Conservation (phyloP, 148 eudicot species). For the Mesembryanthemum crystallinum region DNA sequence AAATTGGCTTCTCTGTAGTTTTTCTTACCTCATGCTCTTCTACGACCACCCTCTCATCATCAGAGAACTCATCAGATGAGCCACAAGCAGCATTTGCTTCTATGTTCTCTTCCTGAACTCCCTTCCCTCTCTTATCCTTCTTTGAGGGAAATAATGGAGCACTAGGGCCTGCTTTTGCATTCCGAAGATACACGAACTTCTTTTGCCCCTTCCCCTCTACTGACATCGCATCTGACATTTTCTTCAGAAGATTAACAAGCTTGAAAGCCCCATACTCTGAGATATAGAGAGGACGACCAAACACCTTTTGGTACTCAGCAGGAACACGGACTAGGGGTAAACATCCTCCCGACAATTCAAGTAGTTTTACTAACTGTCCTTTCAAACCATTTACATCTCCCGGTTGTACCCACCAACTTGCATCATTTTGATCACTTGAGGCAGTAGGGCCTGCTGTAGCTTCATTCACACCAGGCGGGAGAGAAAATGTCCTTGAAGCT, state of each 20-base stretch:
- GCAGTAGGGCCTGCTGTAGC: slow-evolving; percentile 25
- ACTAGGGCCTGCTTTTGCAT: slow-evolving; percentile 37
- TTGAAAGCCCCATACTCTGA: slow-evolving; percentile 75
- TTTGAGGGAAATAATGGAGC: slow-evolving; percentile 36
- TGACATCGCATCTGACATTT: slow-evolving; percentile 56
- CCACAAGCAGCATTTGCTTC: slow-evolving; percentile 37
- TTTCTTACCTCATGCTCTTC: slow-evolving; percentile 38
- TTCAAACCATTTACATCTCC: slow-evolving; percentile 82
- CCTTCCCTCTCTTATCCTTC: slow-evolving; percentile 61
- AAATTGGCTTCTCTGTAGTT: slow-evolving; percentile 22
- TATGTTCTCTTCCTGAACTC: slow-evolving; percentile 38
- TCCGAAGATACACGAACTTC: slow-evolving; percentile 54
- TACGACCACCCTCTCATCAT: slow-evolving; percentile 55
- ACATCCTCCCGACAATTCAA: slow-evolving; percentile 69
- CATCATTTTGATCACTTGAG: slow-evolving; percentile 40
- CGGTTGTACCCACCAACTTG: slow-evolving; percentile 68
- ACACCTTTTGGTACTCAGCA: slow-evolving; percentile 70
- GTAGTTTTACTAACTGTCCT: slow-evolving; percentile 68
- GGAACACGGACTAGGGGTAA: slow-evolving; percentile 64
- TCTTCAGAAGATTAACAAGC: slow-evolving; percentile 79
- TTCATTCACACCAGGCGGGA: slow-evolving; percentile 56
- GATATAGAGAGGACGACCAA: slow-evolving; percentile 71
- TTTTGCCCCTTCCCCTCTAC: slow-evolving; percentile 68
- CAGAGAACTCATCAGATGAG: slow-evolving; percentile 82
- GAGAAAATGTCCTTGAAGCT: slow-evolving; percentile 48